Evolutionary conservation across 1,139 yeast species (phyloP), one percentile per base, ranked within the genome.

Genomic region (Suhomyces panamericanus): DNA sequence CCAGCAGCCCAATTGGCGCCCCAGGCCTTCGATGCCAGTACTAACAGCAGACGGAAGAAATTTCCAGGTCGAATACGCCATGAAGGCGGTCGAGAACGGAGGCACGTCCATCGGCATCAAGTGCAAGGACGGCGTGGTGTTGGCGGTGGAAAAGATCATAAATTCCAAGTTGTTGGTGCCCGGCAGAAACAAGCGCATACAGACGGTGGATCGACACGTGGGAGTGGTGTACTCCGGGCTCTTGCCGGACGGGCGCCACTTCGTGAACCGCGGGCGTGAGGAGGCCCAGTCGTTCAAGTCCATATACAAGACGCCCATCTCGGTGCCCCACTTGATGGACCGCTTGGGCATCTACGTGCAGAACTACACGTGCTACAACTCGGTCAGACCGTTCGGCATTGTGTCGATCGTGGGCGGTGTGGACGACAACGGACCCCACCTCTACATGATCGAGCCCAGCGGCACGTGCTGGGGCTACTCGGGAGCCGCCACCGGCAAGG

Each of bases 401-500:
- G 83, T 90, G 42, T 83, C 96, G 13, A 91, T 95, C 52, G 79
- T 95, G 42, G 99, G 97, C 38, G 99, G 99, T 51, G 83, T 88
- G 40, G 98, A 91, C 64, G 83, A 80, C 35, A 80, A 85, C 50
- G 96, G 96, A 9, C 83, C 96, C 32, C 97, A 91, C 63, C 77
- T 95, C 60, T 91, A 87, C 70, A 91, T 93, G 97, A 78, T 95
- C 51, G 99, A 95, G 66, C 99, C 99, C 53, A 87, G 96, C 65
- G 99, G 99, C 49, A 77, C 90, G 1, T 87, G 84, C 61, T 93
- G 99, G 98, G 99, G 99, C 38, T 95, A 93, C 68, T 78, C 80
- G 44, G 99, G 97, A 46, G 96, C 97, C 40, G 99, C 99, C 30
- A 83, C 97, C 5, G 99, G 99, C 50, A 95, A 93, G 66, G 99